phyloP scores from a whole-genome alignment of 1,284 basidiomycete genomes.

The Blastosporella zonata region DNA sequence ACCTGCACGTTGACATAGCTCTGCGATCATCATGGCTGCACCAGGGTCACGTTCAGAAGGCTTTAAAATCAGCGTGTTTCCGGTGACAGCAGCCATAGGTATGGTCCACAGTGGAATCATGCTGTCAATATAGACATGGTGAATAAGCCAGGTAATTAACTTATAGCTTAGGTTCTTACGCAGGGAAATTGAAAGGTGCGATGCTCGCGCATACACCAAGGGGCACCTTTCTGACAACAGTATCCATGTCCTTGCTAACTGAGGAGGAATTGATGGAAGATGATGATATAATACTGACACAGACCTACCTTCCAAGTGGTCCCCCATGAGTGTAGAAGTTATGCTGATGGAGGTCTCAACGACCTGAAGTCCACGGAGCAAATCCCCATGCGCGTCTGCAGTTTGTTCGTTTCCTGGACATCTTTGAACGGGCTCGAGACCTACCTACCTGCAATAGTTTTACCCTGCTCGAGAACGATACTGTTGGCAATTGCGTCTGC shows the following conservation, averaged over 20 bases:
- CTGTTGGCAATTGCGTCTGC: conserved; percentile 72
- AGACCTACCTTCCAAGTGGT: conserved; percentile 81
- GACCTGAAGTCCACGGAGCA: conserved; percentile 92
- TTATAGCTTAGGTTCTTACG: conserved; percentile 44
- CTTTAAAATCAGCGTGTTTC: conserved; percentile 94
- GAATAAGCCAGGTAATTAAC: neutral
- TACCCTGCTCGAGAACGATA: conserved; percentile 89
- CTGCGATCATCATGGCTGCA: conserved; percentile 96
- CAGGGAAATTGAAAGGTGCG: conserved; percentile 92
- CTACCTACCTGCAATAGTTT: conserved; percentile 70
- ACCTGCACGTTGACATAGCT: conserved; percentile 86
- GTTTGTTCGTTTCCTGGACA: neutral
- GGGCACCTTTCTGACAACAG: conserved; percentile 77
- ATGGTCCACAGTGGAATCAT: conserved; percentile 99
- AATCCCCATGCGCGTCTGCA: conserved; percentile 89
- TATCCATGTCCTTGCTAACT: conserved; percentile 98
- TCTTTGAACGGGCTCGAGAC: neutral
- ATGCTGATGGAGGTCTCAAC: conserved; percentile 87
- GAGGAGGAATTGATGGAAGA: conserved; percentile 4
- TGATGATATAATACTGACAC: neutral
- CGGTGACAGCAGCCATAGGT: conserved; percentile 84
- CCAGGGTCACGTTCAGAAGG: conserved; percentile 97
- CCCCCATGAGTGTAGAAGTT: conserved; percentile 82
- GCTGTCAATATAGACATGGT: conserved; percentile 37
- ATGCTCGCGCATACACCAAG: conserved; percentile 83